These are phyloP conservation scores for Fusarium nodosum DNA, from an alignment of 2,329 filamentous ascomycete species.

Conservation along the genomic window DNA sequence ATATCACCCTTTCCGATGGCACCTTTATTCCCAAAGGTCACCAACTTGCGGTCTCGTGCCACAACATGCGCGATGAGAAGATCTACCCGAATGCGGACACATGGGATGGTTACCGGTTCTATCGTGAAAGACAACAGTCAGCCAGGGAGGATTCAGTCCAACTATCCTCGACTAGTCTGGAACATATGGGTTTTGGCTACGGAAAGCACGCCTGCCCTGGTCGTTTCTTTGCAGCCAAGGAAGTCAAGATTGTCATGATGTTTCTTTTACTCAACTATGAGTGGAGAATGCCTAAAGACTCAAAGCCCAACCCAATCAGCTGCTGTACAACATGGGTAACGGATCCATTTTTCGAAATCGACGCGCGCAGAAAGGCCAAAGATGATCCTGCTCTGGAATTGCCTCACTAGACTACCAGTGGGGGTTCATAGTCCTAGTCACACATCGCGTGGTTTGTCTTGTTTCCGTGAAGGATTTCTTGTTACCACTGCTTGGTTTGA, in stretches of 20 bases:
- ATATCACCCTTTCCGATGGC: no score
- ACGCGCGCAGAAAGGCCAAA: no score
- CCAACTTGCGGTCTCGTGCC: neutral
- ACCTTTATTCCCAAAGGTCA: neutral
- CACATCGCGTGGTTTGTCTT: no score
- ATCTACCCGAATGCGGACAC: neutral
- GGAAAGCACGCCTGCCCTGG: conserved; percentile 5
- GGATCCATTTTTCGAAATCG: no score
- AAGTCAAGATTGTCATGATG: conserved; percentile 4
- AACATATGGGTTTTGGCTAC: conserved; percentile 2
- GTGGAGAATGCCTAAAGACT: neutral
- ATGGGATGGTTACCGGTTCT: conserved; percentile 1
- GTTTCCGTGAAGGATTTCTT: no score
- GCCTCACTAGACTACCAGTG: no score
- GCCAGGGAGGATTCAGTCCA: neutral
- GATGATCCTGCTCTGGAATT: no score
- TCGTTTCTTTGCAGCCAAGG: conserved; percentile 12
- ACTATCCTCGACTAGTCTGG: neutral
- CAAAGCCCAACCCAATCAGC: neutral
- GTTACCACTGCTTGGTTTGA: no score
- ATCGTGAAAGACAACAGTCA: neutral
- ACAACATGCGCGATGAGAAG: neutral
- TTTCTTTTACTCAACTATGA: conserved; percentile 7
- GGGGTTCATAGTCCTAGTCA: no score
- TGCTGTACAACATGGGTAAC: neutral